Evolutionary conservation across 208 protist species (phyloP), one percentile per base, ranked within the genome.

Genomic region (Trypanosoma scelopori): DNA sequence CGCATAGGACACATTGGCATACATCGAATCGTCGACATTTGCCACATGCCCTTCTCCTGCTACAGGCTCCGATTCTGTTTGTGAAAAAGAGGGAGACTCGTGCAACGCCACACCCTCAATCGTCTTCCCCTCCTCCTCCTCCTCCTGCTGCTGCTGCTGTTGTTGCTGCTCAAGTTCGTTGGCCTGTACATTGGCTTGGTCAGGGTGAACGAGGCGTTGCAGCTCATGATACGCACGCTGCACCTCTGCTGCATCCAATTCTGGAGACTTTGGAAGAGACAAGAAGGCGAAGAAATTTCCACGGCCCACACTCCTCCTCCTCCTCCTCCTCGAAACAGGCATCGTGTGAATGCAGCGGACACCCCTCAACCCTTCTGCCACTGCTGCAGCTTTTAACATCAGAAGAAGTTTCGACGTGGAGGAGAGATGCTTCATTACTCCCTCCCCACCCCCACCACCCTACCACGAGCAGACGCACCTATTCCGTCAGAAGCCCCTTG

Each of bases 241-340:
- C 39, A 95, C 74, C 4, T 32, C 70, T 15, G 69, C 57, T n/a
- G 58, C 79, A 55, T 88, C 66, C 18, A 95, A 30, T 12, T 78
- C 78, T 13, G 86, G 84, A 4, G 75, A 73, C 46, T 63, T 55
- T 27, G 67, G 56, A 5, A 95, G 55, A 28, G n/a, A 53, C 50
- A 92, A 90, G 56, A 87, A 91, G 39, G 77, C 61, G 60, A 93
- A 95, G 67, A 78, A 92, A 65, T 86, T 95, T 5, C 89, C 89
- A 15, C 74, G 47, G 0, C 72, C 65, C 9, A 49, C 32, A 9
- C 3, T 27, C 49, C 27, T 4, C 45, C 16, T 32, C 9, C 35
- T 9, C 5, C 3, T 27, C 49, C 27, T 4, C 45, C 16, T 32
- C 13, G 25, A 16, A 47, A 59, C 43, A 35, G 2, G 12, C 16